Evolutionary conservation across 139 green algal species (phyloP).

Genomic region (Chlorella ohadii): DNA sequence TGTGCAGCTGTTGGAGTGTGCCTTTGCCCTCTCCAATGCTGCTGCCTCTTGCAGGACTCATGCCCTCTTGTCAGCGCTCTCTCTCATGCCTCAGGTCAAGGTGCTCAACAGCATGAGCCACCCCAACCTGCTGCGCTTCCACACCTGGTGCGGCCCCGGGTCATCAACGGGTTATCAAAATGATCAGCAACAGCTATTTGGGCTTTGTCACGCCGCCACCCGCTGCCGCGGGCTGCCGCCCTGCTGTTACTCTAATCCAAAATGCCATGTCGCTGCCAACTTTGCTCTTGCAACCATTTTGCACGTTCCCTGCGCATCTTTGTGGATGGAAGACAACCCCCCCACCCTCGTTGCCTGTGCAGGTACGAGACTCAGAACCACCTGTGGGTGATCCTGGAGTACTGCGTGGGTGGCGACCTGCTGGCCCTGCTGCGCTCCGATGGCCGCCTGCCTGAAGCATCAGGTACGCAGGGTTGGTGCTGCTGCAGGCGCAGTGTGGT

Average conservation of each 20-base stretch:
- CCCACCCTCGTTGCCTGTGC: not conserved
- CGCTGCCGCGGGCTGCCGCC: not conserved
- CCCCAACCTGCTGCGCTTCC: slow-evolving; percentile 92
- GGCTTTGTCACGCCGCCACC: too few relatives aligned
- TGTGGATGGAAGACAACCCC: not conserved
- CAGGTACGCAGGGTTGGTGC: not conserved
- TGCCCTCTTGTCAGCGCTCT: too few relatives aligned
- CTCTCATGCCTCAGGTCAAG: slow-evolving; percentile 80
- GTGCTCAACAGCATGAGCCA: slow-evolving; percentile 90
- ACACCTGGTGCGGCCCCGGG: slow-evolving; percentile 90
- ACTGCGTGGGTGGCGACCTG: slow-evolving; percentile 95
- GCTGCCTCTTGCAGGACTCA: too few relatives aligned
- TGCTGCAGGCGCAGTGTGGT: too few relatives aligned
- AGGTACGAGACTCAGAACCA: slow-evolving; percentile 38
- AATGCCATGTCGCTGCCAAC: too few relatives aligned
- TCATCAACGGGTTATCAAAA: too few relatives aligned
- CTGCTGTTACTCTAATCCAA: too few relatives aligned
- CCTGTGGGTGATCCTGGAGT: slow-evolving; percentile 97
- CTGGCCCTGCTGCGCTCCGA: slow-evolving; percentile 88
- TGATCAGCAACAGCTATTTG: too few relatives aligned
- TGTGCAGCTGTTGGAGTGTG: too few relatives aligned
- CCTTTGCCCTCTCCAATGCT: too few relatives aligned
- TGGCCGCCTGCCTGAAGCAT: slow-evolving; percentile 80
- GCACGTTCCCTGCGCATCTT: not conserved
- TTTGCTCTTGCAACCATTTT: too few relatives aligned